Evolutionary conservation across 2,329 filamentous ascomycete species (phyloP).

Genomic region (Sphaceloma murrayae): DNA sequence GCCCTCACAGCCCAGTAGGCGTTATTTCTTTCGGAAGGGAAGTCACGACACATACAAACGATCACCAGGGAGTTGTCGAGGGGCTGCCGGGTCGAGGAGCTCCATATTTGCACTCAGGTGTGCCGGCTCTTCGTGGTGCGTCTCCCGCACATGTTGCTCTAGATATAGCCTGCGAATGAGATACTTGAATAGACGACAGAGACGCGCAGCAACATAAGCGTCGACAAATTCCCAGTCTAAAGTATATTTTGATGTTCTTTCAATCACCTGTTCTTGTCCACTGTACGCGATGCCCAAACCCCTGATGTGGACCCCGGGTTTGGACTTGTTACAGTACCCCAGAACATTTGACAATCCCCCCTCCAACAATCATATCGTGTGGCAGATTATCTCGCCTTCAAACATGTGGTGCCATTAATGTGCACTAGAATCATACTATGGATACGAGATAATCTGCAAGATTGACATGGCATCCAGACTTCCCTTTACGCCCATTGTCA

Average conservation of each 20-base stretch:
- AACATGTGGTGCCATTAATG: not conserved
- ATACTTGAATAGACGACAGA: slow-evolving; percentile 14
- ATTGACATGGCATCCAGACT: slow-evolving; percentile 16
- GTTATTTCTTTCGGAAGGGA: not conserved
- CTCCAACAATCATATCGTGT: not conserved
- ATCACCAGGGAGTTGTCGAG: not conserved
- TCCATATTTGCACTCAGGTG: not conserved
- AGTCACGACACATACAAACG: slow-evolving; percentile 11
- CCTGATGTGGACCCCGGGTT: not conserved
- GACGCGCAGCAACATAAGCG: slow-evolving; percentile 4
- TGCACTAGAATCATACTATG: too few relatives aligned
- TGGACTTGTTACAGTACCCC: not conserved
- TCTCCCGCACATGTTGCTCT: slow-evolving; percentile 10
- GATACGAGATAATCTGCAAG: too few relatives aligned
- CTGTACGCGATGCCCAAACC: not conserved
- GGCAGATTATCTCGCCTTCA: too few relatives aligned
- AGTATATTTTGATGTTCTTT: too few relatives aligned
- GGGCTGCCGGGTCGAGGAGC: not conserved
- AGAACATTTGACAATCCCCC: slow-evolving; percentile 1
- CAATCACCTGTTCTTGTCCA: not conserved
- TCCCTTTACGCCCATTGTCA: slow-evolving; percentile 39
- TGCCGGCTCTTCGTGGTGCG: not conserved
- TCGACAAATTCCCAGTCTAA: too few relatives aligned
- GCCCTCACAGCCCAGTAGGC: slow-evolving; percentile 3
- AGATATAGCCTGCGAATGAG: slow-evolving; percentile 14